phyloP scores from a whole-genome alignment of 495 filamentous ascomycete species.

The Penicillium taxi region DNA sequence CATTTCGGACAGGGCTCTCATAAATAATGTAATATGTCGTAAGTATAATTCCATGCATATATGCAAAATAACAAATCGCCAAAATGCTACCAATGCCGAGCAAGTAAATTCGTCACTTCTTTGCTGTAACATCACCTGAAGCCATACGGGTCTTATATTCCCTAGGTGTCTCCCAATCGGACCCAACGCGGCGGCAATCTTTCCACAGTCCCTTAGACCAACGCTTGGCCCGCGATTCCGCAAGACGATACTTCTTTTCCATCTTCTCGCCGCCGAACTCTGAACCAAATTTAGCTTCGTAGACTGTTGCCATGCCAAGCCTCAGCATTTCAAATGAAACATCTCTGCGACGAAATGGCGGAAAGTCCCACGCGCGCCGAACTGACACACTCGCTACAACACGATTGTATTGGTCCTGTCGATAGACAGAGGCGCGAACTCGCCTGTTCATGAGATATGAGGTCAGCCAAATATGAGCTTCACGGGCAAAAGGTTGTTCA shows the following conservation, averaged over 20 bases:
- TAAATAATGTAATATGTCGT: slow-evolving; percentile 2
- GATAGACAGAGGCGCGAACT: slow-evolving; percentile 72
- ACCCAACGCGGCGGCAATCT: slow-evolving; percentile 33
- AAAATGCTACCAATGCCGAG: background rate
- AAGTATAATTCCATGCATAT: slow-evolving; percentile 13
- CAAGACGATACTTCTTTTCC: slow-evolving; percentile 58
- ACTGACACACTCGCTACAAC: slow-evolving; percentile 82
- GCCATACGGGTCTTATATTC: slow-evolving; percentile 72
- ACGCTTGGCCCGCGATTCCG: slow-evolving; percentile 63
- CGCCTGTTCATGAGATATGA: slow-evolving; percentile 62
- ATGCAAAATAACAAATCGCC: background rate
- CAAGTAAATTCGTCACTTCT: slow-evolving; percentile 8
- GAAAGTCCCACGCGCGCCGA: slow-evolving; percentile 50
- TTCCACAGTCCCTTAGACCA: slow-evolving; percentile 74
- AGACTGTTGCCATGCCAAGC: slow-evolving; percentile 75
- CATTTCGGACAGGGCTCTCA: background rate
- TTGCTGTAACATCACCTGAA: slow-evolving; percentile 28
- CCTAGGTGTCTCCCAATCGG: slow-evolving; percentile 63
- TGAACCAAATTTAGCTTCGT: slow-evolving; percentile 79
- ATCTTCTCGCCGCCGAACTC: slow-evolving; percentile 70
- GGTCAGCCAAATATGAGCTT: slow-evolving; percentile 72
- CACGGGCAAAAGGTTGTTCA: slow-evolving; percentile 72
- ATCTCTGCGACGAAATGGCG: slow-evolving; percentile 56
- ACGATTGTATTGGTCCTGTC: slow-evolving; percentile 84
- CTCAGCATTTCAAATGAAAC: slow-evolving; percentile 86